Evolutionary conservation across 257 asterid genomes (phyloP).

Genomic region (Solanum bulbocastanum): DNA sequence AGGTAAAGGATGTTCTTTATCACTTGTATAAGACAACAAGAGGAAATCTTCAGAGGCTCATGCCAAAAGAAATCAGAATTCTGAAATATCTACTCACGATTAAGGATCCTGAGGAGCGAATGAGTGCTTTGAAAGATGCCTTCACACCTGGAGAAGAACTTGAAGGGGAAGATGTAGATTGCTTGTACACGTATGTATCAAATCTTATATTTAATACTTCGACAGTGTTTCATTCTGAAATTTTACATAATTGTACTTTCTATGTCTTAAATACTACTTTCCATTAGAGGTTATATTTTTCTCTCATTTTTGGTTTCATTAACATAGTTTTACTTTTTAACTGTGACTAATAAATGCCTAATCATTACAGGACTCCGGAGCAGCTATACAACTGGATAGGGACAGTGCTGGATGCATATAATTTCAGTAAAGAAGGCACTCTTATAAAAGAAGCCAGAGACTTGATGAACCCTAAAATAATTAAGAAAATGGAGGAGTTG

Average conservation of each 20-base stretch:
- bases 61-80: slow-evolving; percentile 92
- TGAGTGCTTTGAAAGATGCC: slow-evolving; percentile 70
- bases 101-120: slow-evolving; percentile 72
- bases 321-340: background rate
- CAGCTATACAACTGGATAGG: slow-evolving; percentile 56
- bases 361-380: slow-evolving; percentile 63
- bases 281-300: background rate
- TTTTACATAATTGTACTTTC: background rate
- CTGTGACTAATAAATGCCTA: background rate
- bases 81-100: slow-evolving; percentile 71
- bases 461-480: slow-evolving; percentile 60
- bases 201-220: background rate
- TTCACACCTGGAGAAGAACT: slow-evolving; percentile 91
- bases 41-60: slow-evolving; percentile 76
- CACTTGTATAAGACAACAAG: slow-evolving; percentile 64
- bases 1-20: slow-evolving; percentile 77
- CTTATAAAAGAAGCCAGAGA: slow-evolving; percentile 76
- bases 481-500: slow-evolving; percentile 58
- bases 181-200: slow-evolving; percentile 67
- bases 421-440: slow-evolving; percentile 73
- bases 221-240: background rate
- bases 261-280: background rate
- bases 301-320: background rate
- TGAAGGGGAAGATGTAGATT: slow-evolving; percentile 61
- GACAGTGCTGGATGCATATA: slow-evolving; percentile 63